phyloP scores from a whole-genome alignment of 805 yeast genomes.

The Candida koratica region DNA sequence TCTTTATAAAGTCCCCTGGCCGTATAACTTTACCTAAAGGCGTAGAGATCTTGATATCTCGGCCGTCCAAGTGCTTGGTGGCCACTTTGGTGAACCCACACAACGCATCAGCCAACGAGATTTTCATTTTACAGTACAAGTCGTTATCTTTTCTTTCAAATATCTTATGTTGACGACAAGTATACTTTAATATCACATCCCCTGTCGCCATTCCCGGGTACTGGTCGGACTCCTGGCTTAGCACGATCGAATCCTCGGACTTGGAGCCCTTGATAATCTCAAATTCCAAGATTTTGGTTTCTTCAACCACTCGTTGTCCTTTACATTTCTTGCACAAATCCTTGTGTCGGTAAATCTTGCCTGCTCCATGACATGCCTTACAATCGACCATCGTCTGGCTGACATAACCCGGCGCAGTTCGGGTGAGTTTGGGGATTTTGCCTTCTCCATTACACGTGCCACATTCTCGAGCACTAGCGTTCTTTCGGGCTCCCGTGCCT shows the following conservation, averaged over 20 bases:
- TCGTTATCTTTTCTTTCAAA: slow-evolving; percentile 63
- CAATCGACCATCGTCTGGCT: slow-evolving; percentile 62
- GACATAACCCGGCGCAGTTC: slow-evolving; percentile 74
- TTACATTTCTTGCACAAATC: slow-evolving; percentile 76
- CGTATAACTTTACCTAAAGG: slow-evolving; percentile 78
- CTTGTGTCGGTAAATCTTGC: slow-evolving; percentile 54
- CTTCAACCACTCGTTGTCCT: slow-evolving; percentile 60
- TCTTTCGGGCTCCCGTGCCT: slow-evolving; percentile 70
- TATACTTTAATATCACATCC: slow-evolving; percentile 64
- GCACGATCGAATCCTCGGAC: slow-evolving; percentile 54
- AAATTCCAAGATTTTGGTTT: slow-evolving; percentile 71
- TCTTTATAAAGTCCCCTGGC: slow-evolving; percentile 66
- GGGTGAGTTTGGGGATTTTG: slow-evolving; percentile 49
- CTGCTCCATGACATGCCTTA: slow-evolving; percentile 66
- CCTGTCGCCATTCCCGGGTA: slow-evolving; percentile 71
- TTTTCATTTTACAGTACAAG: slow-evolving; percentile 53
- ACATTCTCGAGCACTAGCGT: slow-evolving; percentile 57
- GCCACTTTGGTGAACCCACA: slow-evolving; percentile 71
- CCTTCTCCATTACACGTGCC: slow-evolving; percentile 73
- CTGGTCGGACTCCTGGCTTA: slow-evolving; percentile 74
- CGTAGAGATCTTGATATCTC: slow-evolving; percentile 59
- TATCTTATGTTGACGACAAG: slow-evolving; percentile 43
- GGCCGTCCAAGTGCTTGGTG: slow-evolving; percentile 73
- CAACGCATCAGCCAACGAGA: slow-evolving; percentile 77
- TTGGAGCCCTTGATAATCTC: slow-evolving; percentile 69